Evolutionary conservation across 768 basidiomycete species (phyloP).

Genomic region (Lentinula raphanica): DNA sequence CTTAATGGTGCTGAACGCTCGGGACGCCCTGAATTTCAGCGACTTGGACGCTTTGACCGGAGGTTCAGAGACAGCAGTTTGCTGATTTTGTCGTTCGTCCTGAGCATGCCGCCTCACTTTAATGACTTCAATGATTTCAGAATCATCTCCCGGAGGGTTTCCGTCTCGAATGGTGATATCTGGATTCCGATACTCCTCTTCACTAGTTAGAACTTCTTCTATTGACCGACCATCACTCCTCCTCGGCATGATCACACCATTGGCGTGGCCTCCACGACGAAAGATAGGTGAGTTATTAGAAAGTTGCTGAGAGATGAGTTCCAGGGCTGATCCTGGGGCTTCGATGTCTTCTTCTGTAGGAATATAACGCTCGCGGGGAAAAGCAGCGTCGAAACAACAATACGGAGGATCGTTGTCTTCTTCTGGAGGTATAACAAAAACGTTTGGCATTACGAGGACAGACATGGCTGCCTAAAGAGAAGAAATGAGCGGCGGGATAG

Average conservation of each 20-base stretch:
- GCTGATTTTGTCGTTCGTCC: conserved; percentile 1
- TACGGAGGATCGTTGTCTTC: conserved; percentile 52
- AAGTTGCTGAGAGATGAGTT: conserved; percentile 23
- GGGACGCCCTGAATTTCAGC: conserved; percentile 41
- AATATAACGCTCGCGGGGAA: conserved; percentile 13
- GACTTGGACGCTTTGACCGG: conserved; percentile 33
- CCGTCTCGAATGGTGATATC: conserved; percentile 13
- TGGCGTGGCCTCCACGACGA: conserved; percentile 10
- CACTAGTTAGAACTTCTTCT: conserved; percentile 25
- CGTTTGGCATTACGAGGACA: conserved; percentile 29
- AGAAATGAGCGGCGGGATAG: conserved; percentile 8
- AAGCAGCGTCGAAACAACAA: conserved; percentile 53
- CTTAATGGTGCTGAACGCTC: conserved; percentile 42
- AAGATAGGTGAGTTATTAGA: conserved; percentile 19
- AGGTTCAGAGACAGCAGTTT: conserved; percentile 11
- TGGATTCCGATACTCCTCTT: conserved; percentile 17
- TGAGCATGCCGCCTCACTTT: conserved; percentile 41
- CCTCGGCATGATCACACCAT: conserved; percentile 20
- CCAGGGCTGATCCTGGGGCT: conserved; percentile 16
- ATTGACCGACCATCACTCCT: conserved; percentile 19
- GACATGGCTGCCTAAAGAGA: background rate
- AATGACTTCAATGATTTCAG: conserved; percentile 57
- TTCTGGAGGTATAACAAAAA: conserved; percentile 54
- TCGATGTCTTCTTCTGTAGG: conserved; percentile 21
- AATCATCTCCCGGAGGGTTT: conserved; percentile 33